Base-by-base conservation (phyloP, 2,329 filamentous ascomycete species). In the Alternaria incomplexa region DNA sequence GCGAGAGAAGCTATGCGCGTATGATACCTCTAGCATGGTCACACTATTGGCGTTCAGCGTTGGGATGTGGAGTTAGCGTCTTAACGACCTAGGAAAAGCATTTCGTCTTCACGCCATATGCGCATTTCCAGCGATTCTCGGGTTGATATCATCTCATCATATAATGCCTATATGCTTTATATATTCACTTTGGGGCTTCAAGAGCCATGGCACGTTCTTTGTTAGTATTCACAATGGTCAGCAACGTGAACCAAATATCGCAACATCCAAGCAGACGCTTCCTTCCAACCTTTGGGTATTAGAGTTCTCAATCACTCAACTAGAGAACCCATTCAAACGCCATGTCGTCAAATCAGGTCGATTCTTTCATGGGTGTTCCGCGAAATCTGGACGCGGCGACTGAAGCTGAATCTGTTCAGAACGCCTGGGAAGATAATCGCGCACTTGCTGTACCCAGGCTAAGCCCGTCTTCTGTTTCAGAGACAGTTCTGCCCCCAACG, bases 1-100 rank as follows among this genome's bases (percentile, higher is more conserved):
- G 67, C 76, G 26, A 70, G 77, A 64, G 72, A 81, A 58, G 66
- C 70, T 58, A 62, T 79, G 61, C 70, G 69, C 58, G 68, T 74
- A 56, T 79, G 63, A 77, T 75, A 72, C 67, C 69, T 68, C 26
- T 48, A 52, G 48, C 9, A 54, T 51, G 17, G 58, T 45, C n/a
- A 50, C 44, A 47, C 59, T 36, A 62, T 44, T 63, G 70, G 68
- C 67, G 63, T 71, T 70, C 44, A 51, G 60, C 56, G 56, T 47
- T 25, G 46, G 64, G 53, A 61, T 53, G 20, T 43, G 61, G 50
- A 61, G 58, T 67, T 66, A 11, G n/a, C 51, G 53, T 62, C 26
- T 48, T 53, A 63, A 32, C 26, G 40, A 11, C 36, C 6, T 8
- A 20, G 15, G 25, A 23, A 58, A 46, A 45, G 36, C 25, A 17